Evolutionary conservation across 208 protist genomes (phyloP), one percentile per base, ranked within the genome.

Genomic region (Trypanosoma caninum): DNA sequence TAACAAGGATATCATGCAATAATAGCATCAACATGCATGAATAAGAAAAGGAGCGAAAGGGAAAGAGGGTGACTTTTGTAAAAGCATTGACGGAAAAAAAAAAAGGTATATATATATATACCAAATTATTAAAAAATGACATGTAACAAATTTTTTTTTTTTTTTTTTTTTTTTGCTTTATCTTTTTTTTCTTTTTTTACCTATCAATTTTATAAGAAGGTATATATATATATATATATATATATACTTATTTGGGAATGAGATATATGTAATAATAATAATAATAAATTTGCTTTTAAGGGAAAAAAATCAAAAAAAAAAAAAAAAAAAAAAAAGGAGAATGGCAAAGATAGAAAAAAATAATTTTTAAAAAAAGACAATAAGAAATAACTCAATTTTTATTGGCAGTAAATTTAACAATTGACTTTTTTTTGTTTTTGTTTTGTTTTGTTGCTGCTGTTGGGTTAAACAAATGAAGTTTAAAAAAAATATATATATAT

Each of bases 111-210:
- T 20, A 42, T 13, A n/a, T n/a, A n/a, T n/a, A n/a, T n/a, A n/a
- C n/a, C n/a, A n/a, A n/a, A n/a, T n/a, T n/a, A n/a, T n/a, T n/a
- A n/a, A n/a, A n/a, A n/a, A n/a, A 58, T 27, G 6, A 27, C 6
- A 45, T 13, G 16, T 10, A 31, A 37, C 7, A n/a, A 14, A 45
- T 23, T 58, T 58, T 11, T 42, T 30, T 48, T 20, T 60, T 16
- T 47, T 35, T 38, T 48, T 28, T 58, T 27, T 58, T 58, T 27
- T 37, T 58, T 4, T 22, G 4, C 33, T 38, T 38, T 38, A 13
- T 14, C 34, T 38, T 13, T 57, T 44, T 30, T 46, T 42, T 66
- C 33, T 34, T 61, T 61, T 22, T 61, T 51, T 56, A 8, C 14
- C 38, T 56, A 37, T 56, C 18, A 20, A 51, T 38, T 55, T 57